Percentiles rank a stretch among this genome's conserved stretches.
These are phyloP conservation scores for Thalia dealbata DNA, from an alignment of 176 grass and related monocot species.

Conservation along the genomic window DNA sequence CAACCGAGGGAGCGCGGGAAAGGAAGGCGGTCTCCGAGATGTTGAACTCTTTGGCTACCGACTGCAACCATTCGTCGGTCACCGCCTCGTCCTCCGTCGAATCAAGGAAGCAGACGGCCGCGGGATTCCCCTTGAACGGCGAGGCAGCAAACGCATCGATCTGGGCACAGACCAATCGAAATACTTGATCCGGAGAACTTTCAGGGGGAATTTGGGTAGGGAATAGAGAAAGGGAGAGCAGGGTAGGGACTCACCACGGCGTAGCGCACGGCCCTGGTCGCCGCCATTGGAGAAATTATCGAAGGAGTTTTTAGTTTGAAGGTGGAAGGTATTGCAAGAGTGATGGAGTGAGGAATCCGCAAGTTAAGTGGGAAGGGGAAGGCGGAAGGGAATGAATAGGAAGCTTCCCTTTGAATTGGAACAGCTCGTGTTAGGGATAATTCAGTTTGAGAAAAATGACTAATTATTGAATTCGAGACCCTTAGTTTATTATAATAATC, in stretches of 20 bases:
- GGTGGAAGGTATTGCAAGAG: too few relatives aligned
- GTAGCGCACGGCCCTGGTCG: background rate
- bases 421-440: too few relatives aligned
- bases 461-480: too few relatives aligned
- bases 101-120: constrained; percentile 55
- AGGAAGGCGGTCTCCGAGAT: constrained; percentile 45
- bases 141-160: constrained; percentile 49
- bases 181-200: background rate
- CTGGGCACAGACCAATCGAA: constrained; percentile 16
- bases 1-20: constrained; percentile 9
- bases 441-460: too few relatives aligned
- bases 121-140: constrained; percentile 73
- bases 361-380: too few relatives aligned
- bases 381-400: too few relatives aligned
- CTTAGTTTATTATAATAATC: too few relatives aligned
- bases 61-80: constrained; percentile 57
- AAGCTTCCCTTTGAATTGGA: too few relatives aligned
- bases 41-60: constrained; percentile 78
- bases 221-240: background rate
- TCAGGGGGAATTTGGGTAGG: background rate
- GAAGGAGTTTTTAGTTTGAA: too few relatives aligned
- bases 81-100: constrained; percentile 10
- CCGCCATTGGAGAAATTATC: constrained; percentile 1
- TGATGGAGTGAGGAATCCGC: too few relatives aligned
- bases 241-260: background rate